Evolutionary conservation across 495 filamentous ascomycete species (phyloP), one percentile per base, ranked within the genome.

Genomic region (Clavariopsis aquatica): DNA sequence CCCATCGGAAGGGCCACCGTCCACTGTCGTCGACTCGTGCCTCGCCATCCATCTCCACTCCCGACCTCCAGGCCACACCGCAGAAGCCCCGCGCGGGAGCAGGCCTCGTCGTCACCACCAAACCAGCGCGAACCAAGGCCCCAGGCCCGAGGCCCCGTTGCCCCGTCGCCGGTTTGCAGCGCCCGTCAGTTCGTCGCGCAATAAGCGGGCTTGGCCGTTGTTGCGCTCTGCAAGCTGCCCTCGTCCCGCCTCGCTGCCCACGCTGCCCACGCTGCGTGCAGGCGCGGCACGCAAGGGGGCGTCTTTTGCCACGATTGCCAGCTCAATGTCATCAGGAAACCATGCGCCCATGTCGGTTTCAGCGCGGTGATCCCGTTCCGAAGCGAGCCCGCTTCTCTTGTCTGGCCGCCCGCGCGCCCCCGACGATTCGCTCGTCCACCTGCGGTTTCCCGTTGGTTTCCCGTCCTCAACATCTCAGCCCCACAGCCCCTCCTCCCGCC

Each of bases 351-450:
- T 23, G 19, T 24, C 6, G 5, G 47, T 28, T 51, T 24, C 47
- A 24, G 47, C 47, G 4, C 19, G 47, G 6, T 28, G 22, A 17
- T 28, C 47, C 26, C 51, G 24, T 13, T 19, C 15, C 51, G 51
- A 31, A 53, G 51, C 51, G 51, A 53, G 51, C 26, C n/a, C 19
- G 47, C 47, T 51, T 51, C 20, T 9, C 26, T 23, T 23, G 29
- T 53, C 51, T 19, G 23, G 34, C 51, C 51, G 27, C 24, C 26
- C 34, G 10, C 17, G 26, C 6, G 23, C 28, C 51, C 51, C 17
- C 51, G 7, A 27, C 51, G 17, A 28, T 19, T 53, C 51, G 26
- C 27, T 26, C 23, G 17, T 53, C 22, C 26, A 29, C 9, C 20
- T 52, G n/a, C 28, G 17, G 15, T 19, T 22, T 7, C 29, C 22